These are phyloP conservation scores for Leccinum incarnatum DNA, from an alignment of 768 basidiomycete genomes.

Conservation along the genomic window DNA sequence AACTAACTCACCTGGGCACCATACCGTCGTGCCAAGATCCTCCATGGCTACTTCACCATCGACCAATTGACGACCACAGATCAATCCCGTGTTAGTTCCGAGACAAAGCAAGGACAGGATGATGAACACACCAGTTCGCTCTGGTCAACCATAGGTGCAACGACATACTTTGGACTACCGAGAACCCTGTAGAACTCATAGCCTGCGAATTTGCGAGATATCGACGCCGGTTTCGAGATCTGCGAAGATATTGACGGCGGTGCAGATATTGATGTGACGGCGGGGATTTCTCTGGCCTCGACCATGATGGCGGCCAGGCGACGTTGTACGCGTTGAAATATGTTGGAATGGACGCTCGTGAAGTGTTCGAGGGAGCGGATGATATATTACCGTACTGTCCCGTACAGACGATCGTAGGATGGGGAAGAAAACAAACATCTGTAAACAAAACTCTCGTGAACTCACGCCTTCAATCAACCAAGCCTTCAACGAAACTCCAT, in stretches of 20 bases:
- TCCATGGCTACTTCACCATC: slow-evolving; percentile 71
- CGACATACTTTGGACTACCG: slow-evolving; percentile 83
- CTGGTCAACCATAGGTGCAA: slow-evolving; percentile 99
- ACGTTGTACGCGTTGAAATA: neutral
- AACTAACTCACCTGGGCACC: slow-evolving; percentile 62
- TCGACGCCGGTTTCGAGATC: neutral
- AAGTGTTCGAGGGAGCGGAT: neutral
- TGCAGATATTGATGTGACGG: neutral
- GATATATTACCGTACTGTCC: too few relatives aligned
- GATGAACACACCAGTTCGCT: slow-evolving; percentile 77
- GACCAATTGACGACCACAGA: neutral
- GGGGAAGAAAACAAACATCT: neutral
- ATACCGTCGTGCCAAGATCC: slow-evolving; percentile 76
- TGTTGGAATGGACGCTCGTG: neutral
- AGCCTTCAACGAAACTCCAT: too few relatives aligned
- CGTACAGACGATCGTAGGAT: neutral
- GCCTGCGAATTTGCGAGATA: slow-evolving; percentile 52
- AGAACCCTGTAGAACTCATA: slow-evolving; percentile 85
- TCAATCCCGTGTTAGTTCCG: neutral
- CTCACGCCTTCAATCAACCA: too few relatives aligned
- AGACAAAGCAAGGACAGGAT: neutral
- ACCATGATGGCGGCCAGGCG: neutral
- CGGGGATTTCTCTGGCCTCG: neutral
- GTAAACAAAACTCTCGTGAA: neutral
- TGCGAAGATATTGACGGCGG: neutral